Conservation (phyloP, 169 alveolate genomes). For the Babesia caballi region DNA sequence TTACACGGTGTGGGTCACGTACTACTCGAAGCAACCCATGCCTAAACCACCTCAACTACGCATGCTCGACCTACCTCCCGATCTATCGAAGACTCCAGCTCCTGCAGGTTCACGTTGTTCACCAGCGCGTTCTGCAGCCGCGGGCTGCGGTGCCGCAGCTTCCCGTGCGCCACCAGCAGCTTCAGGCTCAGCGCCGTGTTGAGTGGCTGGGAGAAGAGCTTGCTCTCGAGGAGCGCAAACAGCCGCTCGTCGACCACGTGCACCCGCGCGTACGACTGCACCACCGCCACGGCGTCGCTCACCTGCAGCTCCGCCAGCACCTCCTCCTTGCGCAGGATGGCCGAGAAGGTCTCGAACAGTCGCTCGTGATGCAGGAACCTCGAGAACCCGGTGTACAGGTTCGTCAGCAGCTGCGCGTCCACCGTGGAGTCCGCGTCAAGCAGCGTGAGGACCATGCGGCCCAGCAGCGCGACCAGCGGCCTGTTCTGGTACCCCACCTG, state of each 20-base stretch:
- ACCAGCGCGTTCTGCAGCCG: slow-evolving; percentile 18
- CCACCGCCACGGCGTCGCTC: slow-evolving; percentile 40
- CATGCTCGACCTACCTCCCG: slow-evolving; percentile 39
- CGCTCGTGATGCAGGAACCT: slow-evolving; percentile 32
- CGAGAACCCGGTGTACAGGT: slow-evolving; percentile 48
- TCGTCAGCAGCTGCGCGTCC: slow-evolving; percentile 42
- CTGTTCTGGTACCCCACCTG: slow-evolving; percentile 38
- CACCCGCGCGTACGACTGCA: slow-evolving; percentile 34
- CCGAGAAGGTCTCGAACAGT: slow-evolving; percentile 18
- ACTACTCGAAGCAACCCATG: too few species aligned
- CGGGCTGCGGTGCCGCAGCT: slow-evolving; percentile 26
- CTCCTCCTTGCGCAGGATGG: slow-evolving; percentile 51
- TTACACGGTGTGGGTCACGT: too few species aligned
- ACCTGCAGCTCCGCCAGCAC: slow-evolving; percentile 38
- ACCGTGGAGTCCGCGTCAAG: slow-evolving; percentile 29
- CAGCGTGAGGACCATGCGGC: slow-evolving; percentile 15
- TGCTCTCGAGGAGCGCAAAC: slow-evolving; percentile 3
- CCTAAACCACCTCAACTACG: too few species aligned
- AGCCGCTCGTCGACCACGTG: slow-evolving; percentile 39
- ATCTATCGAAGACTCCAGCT: slow-evolving; percentile 1
- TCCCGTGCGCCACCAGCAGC: slow-evolving; percentile 39
- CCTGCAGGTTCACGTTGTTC: slow-evolving; percentile 50
- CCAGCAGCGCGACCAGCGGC: slow-evolving; percentile 6
- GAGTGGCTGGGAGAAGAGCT: slow-evolving; percentile 5
- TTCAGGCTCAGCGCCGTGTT: slow-evolving; percentile 28